phyloP scores from a whole-genome alignment of 2,329 filamentous ascomycete species.

The Mariannaea sp. region DNA sequence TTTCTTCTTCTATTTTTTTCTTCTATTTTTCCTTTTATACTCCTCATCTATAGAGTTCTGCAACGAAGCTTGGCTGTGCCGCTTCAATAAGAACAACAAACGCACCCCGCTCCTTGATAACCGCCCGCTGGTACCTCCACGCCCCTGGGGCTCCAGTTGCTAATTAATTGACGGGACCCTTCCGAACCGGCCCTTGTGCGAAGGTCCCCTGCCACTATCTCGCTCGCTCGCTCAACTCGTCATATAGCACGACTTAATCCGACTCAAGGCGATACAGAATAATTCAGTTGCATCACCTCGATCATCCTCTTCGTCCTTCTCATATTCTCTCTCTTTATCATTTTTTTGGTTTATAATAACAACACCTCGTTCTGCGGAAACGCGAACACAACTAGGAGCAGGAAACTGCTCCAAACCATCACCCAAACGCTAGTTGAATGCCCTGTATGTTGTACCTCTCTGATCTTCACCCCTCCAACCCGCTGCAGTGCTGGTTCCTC shows the following conservation, averaged over 20 bases:
- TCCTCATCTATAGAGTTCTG: slow-evolving; percentile 13
- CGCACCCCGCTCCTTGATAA: slow-evolving; percentile 18
- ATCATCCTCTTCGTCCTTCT: slow-evolving; percentile 24
- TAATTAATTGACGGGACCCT: slow-evolving; percentile 21
- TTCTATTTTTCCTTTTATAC: background rate
- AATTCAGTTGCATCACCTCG: slow-evolving; percentile 19
- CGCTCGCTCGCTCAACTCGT: slow-evolving; percentile 4
- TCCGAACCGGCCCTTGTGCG: slow-evolving; percentile 8
- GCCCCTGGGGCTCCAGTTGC: slow-evolving; percentile 13
- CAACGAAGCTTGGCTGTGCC: slow-evolving; percentile 39
- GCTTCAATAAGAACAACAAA: slow-evolving; percentile 20
- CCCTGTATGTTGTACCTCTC: slow-evolving; percentile 41
- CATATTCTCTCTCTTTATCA: background rate
- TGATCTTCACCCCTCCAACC: slow-evolving; percentile 23
- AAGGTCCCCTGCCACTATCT: slow-evolving; percentile 11
- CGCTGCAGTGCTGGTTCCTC: slow-evolving; percentile 21
- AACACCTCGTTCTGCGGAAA: slow-evolving; percentile 37
- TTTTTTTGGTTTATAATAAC: slow-evolving; percentile 1
- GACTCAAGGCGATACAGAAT: slow-evolving; percentile 19
- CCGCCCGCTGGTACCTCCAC: slow-evolving; percentile 11
- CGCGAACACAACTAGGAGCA: slow-evolving; percentile 37
- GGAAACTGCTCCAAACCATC: slow-evolving; percentile 40
- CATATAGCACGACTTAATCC: slow-evolving; percentile 22
- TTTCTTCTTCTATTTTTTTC: background rate
- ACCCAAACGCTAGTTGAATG: slow-evolving; percentile 43